Evolutionary conservation across 1,139 yeast species (phyloP).

Genomic region (Dujonia santamariae): DNA sequence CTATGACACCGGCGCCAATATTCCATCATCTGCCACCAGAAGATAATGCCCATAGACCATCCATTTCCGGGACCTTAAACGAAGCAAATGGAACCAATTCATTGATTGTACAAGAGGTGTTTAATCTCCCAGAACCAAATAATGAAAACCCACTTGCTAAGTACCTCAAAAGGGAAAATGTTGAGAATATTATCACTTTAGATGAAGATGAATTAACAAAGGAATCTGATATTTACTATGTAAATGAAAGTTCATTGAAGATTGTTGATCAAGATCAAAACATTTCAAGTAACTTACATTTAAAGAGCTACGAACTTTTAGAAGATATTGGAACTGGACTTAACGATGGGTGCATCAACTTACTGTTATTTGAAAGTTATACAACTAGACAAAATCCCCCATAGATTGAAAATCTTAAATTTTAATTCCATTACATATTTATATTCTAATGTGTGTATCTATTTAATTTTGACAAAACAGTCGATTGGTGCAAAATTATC

Average conservation of each 20-base stretch:
- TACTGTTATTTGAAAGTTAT: conserved; percentile 74
- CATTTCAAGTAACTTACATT: conserved; percentile 3
- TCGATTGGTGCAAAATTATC: no score
- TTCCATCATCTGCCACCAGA: background rate
- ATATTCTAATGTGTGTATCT: no score
- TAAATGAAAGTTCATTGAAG: conserved; percentile 27
- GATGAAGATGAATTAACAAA: conserved; percentile 31
- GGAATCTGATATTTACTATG: conserved; percentile 32
- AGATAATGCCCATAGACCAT: background rate
- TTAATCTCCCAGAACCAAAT: conserved; percentile 36
- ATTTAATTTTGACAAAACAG: no score
- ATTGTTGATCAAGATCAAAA: conserved; percentile 13
- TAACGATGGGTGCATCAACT: conserved; percentile 68
- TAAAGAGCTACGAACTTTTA: conserved; percentile 58
- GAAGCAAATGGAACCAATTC: background rate
- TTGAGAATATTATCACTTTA: conserved; percentile 28
- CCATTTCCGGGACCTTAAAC: background rate
- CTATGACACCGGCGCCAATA: background rate
- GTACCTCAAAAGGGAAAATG: conserved; percentile 18
- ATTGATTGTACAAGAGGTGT: conserved; percentile 18
- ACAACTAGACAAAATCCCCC: conserved; percentile 68
- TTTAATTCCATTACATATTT: no score
- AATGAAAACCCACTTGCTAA: conserved; percentile 23
- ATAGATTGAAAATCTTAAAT: no score
- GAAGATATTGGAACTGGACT: conserved; percentile 61